These are phyloP conservation scores for Parasitella parasitica DNA, from an alignment of 371 early-diverging fungal species.

Conservation along the genomic window DNA sequence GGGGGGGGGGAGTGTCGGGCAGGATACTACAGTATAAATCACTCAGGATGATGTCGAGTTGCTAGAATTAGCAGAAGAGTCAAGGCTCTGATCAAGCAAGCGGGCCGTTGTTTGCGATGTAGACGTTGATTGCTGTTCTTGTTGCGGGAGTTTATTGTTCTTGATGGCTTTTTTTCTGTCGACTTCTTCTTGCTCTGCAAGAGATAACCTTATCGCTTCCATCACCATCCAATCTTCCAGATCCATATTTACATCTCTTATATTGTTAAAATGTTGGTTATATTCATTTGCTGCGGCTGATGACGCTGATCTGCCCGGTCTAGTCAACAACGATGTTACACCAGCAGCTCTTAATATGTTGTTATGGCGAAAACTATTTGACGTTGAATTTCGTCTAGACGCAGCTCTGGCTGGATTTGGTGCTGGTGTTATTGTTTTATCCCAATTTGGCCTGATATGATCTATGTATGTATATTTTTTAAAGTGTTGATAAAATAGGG, in stretches of 20 bases:
- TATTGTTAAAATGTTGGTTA: constrained; percentile 55
- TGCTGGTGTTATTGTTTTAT: constrained; percentile 34
- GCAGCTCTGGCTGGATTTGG: constrained; percentile 21
- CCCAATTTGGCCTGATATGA: constrained; percentile 79
- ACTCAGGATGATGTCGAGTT: background rate
- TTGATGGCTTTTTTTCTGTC: constrained; percentile 19
- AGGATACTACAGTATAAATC: background rate
- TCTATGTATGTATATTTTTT: constrained; percentile 57
- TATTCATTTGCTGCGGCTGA: constrained; percentile 57
- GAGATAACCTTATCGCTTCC: constrained; percentile 83
- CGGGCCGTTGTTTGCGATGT: background rate
- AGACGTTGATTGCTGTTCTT: background rate
- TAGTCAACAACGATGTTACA: constrained; percentile 26
- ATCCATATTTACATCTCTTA: constrained; percentile 77
- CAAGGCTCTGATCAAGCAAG: background rate
- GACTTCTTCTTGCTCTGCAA: constrained; percentile 63
- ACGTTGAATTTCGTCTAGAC: constrained; percentile 48
- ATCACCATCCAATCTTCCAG: constrained; percentile 90
- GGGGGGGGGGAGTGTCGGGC: too few species aligned
- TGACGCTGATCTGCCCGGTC: constrained; percentile 43
- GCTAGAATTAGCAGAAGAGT: background rate
- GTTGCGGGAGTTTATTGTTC: background rate
- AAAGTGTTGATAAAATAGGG: background rate
- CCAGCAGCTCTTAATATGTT: constrained; percentile 25
- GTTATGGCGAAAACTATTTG: constrained; percentile 19